phyloP scores from a whole-genome alignment of 1,284 basidiomycete genomes.

The Wolfiporia cocos region DNA sequence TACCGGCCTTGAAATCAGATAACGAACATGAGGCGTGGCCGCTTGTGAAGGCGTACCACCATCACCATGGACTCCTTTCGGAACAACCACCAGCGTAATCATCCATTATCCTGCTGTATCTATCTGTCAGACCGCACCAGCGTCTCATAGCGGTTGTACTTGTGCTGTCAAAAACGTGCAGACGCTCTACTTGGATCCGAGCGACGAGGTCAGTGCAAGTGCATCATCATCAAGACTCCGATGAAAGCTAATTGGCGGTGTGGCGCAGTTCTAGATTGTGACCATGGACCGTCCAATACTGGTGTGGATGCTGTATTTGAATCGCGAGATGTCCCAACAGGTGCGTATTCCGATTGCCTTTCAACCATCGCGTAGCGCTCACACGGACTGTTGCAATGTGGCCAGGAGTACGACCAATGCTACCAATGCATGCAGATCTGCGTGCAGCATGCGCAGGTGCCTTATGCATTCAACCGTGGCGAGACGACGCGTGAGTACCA shows the following conservation, averaged over 20 bases:
- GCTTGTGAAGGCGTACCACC: neutral
- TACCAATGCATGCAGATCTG: conserved; percentile 33
- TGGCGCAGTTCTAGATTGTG: neutral
- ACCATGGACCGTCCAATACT: conserved; percentile 56
- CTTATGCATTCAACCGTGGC: conserved; percentile 45
- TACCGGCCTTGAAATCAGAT: too few species aligned
- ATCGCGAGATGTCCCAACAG: conserved; percentile 52
- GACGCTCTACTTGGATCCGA: too few species aligned
- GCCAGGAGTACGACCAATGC: conserved; percentile 65
- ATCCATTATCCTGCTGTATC: too few species aligned
- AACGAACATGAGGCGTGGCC: conserved; percentile 6
- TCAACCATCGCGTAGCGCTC: conserved; percentile 2
- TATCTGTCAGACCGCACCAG: too few species aligned
- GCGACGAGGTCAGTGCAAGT: neutral
- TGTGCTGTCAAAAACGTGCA: too few species aligned
- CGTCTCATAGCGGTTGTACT: too few species aligned
- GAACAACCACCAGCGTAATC: too few species aligned
- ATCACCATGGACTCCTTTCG: too few species aligned
- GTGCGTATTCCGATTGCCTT: conserved; percentile 16
- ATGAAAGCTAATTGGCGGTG: neutral
- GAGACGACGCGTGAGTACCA: conserved; percentile 57
- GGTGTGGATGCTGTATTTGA: conserved; percentile 73
- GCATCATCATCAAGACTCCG: neutral
- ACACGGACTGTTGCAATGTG: neutral
- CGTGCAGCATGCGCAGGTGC: conserved; percentile 45